Percentiles rank a stretch among this genome's conserved stretches.
These are phyloP conservation scores for Picea abies DNA, from an alignment of 83 land plant genomes.

Conservation along the genomic window DNA sequence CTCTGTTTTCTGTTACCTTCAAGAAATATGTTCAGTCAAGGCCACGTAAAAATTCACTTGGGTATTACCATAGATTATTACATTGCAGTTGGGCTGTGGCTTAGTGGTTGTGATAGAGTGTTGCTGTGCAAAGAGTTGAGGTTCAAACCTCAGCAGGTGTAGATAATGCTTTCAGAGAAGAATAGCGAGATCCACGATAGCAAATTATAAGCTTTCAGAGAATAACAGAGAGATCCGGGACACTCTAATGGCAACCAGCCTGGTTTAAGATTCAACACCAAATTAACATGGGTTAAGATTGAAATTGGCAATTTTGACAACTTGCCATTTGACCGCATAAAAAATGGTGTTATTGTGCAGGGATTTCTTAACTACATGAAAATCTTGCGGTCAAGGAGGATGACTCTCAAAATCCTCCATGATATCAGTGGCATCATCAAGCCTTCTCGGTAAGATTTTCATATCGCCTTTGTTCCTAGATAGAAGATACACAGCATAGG, in stretches of 20 bases:
- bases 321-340: not conserved
- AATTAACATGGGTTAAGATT: not conserved
- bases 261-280: not conserved
- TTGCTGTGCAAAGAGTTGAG: no score
- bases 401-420: not conserved
- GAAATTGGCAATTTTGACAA: not conserved
- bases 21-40: no score
- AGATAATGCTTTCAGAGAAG: no score
- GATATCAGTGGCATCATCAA: slow-evolving; percentile 53
- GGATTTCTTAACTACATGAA: not conserved
- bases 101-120: no score
- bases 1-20: no score
- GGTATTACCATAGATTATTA: not conserved
- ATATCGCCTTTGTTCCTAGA: not conserved
- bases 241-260: not conserved
- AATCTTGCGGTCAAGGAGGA: slow-evolving; percentile 33
- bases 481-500: not conserved
- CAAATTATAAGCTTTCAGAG: no score
- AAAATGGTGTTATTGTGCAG: not conserved
- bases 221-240: not conserved
- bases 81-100: not conserved
- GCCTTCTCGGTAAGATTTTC: slow-evolving; percentile 30
- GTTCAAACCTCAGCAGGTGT: no score
- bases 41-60: not conserved
- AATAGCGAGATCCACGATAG: not conserved